These are phyloP conservation scores for Thelonectria olida DNA, from an alignment of 2,329 filamentous ascomycete species.

Conservation along the genomic window DNA sequence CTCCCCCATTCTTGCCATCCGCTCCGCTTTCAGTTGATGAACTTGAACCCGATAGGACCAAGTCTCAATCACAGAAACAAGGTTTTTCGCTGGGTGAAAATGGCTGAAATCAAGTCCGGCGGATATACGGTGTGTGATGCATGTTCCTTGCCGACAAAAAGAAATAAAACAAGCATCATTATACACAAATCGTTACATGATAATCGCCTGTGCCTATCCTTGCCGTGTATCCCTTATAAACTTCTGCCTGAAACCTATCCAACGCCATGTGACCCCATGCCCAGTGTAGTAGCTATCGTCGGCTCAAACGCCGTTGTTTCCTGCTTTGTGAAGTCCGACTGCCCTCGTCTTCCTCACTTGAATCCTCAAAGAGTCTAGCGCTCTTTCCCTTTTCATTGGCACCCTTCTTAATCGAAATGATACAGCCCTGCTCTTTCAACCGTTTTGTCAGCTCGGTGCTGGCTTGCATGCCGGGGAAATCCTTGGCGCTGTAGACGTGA, in stretches of 20 bases:
- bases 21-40: not conserved
- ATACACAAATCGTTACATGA: not conserved
- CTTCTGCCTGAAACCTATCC: constrained; percentile 11
- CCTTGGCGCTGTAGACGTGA: constrained; percentile 83
- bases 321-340: constrained; percentile 32
- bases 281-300: constrained; percentile 21
- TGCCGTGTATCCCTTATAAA: constrained; percentile 22
- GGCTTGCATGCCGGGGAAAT: constrained; percentile 85
- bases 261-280: constrained; percentile 26
- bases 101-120: not conserved
- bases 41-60: not conserved
- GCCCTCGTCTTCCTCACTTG: constrained; percentile 53
- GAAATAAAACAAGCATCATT: not conserved
- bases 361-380: constrained; percentile 51
- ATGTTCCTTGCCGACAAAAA: not conserved
- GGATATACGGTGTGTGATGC: constrained; percentile 9
- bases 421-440: constrained; percentile 81
- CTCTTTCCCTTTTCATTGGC: constrained; percentile 67
- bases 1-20: not conserved
- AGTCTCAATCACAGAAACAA: not conserved
- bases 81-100: not conserved
- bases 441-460: constrained; percentile 78
- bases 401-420: constrained; percentile 88
- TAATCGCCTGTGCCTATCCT: constrained; percentile 16
- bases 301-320: constrained; percentile 32